Evolutionary conservation across 2,329 filamentous ascomycete species (phyloP).

Genomic region (Davidsoniella virescens): DNA sequence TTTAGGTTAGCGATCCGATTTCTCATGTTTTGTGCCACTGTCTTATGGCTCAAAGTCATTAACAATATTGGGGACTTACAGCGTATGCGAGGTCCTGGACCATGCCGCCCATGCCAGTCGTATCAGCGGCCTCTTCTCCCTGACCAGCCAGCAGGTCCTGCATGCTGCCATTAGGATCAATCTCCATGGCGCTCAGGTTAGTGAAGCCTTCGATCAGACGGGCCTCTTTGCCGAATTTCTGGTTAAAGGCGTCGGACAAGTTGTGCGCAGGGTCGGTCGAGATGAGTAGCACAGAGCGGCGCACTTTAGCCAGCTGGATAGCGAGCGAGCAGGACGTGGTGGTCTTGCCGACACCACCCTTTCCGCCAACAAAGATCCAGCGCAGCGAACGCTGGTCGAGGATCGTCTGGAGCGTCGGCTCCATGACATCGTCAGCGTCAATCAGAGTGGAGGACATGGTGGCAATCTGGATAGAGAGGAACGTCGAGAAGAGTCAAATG

Average conservation of each 20-base stretch:
- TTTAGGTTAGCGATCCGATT: neutral
- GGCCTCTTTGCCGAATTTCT: conserved; percentile 99
- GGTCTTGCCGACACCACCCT: conserved; percentile 96
- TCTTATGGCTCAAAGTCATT: too few relatives aligned
- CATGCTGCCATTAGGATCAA: conserved; percentile 94
- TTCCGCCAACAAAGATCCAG: conserved; percentile 98
- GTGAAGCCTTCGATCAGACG: conserved; percentile 80
- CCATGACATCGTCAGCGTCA: conserved; percentile 54
- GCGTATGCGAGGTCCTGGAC: conserved; percentile 97
- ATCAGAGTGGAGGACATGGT: conserved; percentile 26
- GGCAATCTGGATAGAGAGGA: conserved; percentile 2
- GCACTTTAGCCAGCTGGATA: conserved; percentile 88
- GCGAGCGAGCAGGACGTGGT: conserved; percentile 98
- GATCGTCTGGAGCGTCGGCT: conserved; percentile 85
- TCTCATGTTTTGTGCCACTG: neutral
- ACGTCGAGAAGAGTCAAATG: neutral
- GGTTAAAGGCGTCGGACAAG: conserved; percentile 89
- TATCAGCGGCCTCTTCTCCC: conserved; percentile 50
- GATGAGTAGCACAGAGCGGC: conserved; percentile 92
- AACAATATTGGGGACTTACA: conserved; percentile 33
- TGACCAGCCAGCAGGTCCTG: conserved; percentile 76
- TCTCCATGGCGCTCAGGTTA: conserved; percentile 96
- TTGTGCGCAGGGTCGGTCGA: conserved; percentile 98
- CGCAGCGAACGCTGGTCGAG: conserved; percentile 88
- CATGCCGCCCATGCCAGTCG: conserved; percentile 71